Conservation (phyloP, 179 eudicot genomes). For the Carnegiea gigantea region DNA sequence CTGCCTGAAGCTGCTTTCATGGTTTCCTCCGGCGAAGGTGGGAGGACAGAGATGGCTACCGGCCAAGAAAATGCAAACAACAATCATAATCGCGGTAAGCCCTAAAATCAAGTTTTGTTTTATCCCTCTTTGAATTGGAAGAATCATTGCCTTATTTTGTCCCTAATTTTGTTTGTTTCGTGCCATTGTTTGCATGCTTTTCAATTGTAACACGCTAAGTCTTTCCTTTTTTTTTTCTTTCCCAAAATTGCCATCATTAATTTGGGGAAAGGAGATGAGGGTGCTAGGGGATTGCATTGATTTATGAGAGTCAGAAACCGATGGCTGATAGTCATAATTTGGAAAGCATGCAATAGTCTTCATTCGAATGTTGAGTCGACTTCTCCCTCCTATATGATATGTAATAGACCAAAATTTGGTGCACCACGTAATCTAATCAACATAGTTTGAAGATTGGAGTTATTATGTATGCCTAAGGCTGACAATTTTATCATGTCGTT, state of each 20-base stretch:
- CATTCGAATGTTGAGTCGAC: not conserved
- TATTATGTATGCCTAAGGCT: not conserved
- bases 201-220: too few relatives aligned
- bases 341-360: not conserved
- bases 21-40: slow-evolving; percentile 5
- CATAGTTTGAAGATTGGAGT: not conserved
- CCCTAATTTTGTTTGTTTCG: not conserved
- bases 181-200: not conserved
- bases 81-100: slow-evolving; percentile 1
- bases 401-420: not conserved
- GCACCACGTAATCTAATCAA: not conserved
- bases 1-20: not conserved
- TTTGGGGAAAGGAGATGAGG: not conserved
- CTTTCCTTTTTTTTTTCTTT: too few relatives aligned
- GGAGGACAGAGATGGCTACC: slow-evolving; percentile 6
- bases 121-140: not conserved
- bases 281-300: not conserved
- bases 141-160: not conserved
- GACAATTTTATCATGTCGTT: not conserved
- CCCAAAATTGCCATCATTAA: too few relatives aligned
- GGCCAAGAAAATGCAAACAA: not conserved
- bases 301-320: not conserved
- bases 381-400: not conserved
- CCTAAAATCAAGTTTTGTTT: not conserved
- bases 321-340: not conserved